phyloP scores from a whole-genome alignment of 2,329 filamentous ascomycete genomes.

The Leptographium lundbergii region DNA sequence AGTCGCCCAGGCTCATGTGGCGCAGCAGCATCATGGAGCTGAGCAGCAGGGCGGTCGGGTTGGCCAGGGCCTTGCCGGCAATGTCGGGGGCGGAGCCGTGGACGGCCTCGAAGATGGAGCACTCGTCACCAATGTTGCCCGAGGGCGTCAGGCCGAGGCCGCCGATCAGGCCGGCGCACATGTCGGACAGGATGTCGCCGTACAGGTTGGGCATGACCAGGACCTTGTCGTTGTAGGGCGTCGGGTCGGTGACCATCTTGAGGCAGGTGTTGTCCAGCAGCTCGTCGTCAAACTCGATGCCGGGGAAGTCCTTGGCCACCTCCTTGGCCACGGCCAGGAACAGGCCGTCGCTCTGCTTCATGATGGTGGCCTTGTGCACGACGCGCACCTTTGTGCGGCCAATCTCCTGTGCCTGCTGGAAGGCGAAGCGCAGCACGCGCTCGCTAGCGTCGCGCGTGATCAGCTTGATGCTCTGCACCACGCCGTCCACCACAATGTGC shows the following conservation, averaged over 20 bases:
- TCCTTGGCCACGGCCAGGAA: slow-evolving; percentile 82
- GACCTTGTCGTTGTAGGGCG: slow-evolving; percentile 98
- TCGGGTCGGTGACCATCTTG: slow-evolving; percentile 94
- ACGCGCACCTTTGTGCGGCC: slow-evolving; percentile 94
- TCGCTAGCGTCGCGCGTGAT: slow-evolving; percentile 92
- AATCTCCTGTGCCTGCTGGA: slow-evolving; percentile 91
- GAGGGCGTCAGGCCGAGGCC: slow-evolving; percentile 94
- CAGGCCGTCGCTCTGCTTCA: slow-evolving; percentile 99
- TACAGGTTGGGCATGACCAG: slow-evolving; percentile 98
- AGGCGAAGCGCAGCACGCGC: slow-evolving; percentile 91
- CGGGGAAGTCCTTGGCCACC: slow-evolving; percentile 88
- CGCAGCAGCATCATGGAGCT: slow-evolving; percentile 99
- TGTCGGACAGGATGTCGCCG: slow-evolving; percentile 98
- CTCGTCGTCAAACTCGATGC: slow-evolving; percentile 94
- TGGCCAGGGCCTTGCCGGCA: slow-evolving; percentile 74
- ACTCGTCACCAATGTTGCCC: slow-evolving; percentile 97
- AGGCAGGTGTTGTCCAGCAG: slow-evolving; percentile 98
- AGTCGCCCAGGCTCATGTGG: slow-evolving; percentile 83
- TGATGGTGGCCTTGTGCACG: slow-evolving; percentile 99
- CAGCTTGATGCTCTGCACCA: slow-evolving; percentile 99
- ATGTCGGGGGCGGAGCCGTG: slow-evolving; percentile 62
- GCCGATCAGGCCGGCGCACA: slow-evolving; percentile 97
- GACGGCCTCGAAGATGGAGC: slow-evolving; percentile 98
- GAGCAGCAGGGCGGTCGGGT: slow-evolving; percentile 91
- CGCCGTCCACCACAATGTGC: slow-evolving; percentile 93